Percentiles rank a stretch among this genome's conserved stretches.
Evolutionary conservation across 2,329 filamentous ascomycete species (phyloP).

Genomic region (Hypoxylon rubiginosum): DNA sequence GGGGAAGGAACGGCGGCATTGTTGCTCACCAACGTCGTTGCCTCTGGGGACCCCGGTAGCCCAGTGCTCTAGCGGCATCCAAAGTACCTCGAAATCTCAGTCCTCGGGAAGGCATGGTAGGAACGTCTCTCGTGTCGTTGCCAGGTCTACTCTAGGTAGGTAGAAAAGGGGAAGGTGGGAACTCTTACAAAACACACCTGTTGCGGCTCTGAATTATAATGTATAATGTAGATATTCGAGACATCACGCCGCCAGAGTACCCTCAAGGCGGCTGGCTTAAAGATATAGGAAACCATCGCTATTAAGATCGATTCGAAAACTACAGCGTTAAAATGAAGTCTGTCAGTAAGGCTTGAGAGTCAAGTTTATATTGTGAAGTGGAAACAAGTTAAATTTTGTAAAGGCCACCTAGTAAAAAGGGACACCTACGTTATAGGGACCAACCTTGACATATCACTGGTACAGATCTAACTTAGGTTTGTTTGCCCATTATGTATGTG

Average conservation of each 20-base stretch:
- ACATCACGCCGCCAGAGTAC: too few species aligned
- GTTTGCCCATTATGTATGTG: not conserved
- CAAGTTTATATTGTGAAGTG: too few species aligned
- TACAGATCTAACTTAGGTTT: too few species aligned
- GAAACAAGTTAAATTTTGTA: too few species aligned
- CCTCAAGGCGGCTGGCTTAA: too few species aligned
- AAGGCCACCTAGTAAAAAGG: too few species aligned
- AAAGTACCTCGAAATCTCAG: not conserved
- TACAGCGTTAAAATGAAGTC: too few species aligned
- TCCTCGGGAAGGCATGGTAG: not conserved
- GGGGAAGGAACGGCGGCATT: not conserved
- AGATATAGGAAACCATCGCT: too few species aligned
- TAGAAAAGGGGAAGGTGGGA: not conserved
- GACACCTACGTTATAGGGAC: not conserved
- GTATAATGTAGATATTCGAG: too few species aligned
- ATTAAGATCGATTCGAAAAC: too few species aligned
- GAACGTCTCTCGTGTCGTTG: not conserved
- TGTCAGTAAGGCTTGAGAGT: too few species aligned
- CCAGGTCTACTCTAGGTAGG: too few species aligned
- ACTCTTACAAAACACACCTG: not conserved
- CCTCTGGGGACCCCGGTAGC: not conserved
- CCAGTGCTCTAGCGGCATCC: not conserved
- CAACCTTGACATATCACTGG: not conserved
- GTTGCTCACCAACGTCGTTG: not conserved
- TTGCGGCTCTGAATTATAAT: not conserved